These are phyloP conservation scores for Cercospora citrullina DNA, from an alignment of 2,329 filamentous ascomycete species.

Conservation along the genomic window DNA sequence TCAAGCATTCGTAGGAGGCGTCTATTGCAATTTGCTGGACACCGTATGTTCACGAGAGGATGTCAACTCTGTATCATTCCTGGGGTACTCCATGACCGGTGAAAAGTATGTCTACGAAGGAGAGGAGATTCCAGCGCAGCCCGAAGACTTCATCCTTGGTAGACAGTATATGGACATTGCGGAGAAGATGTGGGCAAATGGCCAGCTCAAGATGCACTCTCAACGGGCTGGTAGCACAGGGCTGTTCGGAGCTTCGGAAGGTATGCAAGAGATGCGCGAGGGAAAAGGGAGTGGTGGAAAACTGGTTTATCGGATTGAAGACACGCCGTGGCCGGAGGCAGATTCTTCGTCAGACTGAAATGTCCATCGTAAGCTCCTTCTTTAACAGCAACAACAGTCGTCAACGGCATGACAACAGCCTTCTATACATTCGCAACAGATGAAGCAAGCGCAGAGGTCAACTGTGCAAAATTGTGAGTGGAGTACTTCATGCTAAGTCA, in stretches of 20 bases:
- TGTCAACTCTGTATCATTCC: neutral
- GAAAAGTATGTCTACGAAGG: neutral
- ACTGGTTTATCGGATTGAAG: conserved; percentile 45
- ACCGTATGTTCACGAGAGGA: neutral
- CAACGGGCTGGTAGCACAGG: neutral
- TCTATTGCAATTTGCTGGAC: neutral
- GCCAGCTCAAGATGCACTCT: neutral
- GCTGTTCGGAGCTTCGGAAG: conserved; percentile 43
- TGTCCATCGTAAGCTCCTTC: neutral
- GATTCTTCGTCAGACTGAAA: neutral
- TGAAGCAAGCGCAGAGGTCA: conserved; percentile 36
- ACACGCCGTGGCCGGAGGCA: conserved; percentile 7
- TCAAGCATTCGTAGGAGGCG: neutral
- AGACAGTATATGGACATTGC: neutral
- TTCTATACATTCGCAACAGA: conserved; percentile 35
- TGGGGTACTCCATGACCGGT: neutral
- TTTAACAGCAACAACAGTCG: conserved; percentile 36
- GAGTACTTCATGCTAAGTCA: neutral
- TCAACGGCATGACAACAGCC: conserved; percentile 33
- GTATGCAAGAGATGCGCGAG: conserved; percentile 42
- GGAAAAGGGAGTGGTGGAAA: conserved; percentile 47
- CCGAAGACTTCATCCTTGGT: neutral
- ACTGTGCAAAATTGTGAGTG: conserved; percentile 19
- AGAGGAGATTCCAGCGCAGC: neutral
- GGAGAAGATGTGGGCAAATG: neutral